Percentiles rank a stretch among this genome's conserved stretches.
phyloP scores from a whole-genome alignment of 352 stramenopile genomes.

The Phytophthora rubi region DNA sequence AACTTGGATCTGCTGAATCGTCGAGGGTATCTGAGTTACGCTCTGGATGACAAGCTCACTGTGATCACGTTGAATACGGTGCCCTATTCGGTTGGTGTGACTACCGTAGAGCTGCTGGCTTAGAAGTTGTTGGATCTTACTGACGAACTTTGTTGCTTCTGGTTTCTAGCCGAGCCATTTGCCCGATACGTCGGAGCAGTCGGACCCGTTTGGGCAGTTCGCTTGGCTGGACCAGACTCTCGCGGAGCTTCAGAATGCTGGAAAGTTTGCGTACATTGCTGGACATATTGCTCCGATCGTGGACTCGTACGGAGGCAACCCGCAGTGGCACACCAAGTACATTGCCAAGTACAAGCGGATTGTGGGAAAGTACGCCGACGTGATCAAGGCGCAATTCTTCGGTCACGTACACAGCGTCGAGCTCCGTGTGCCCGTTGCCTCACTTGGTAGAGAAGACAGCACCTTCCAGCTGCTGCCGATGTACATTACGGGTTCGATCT shows the following conservation, averaged over 20 bases:
- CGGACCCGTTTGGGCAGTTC: constrained; percentile 93
- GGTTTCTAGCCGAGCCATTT: constrained; percentile 67
- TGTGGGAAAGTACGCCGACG: constrained; percentile 65
- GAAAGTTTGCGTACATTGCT: constrained; percentile 85
- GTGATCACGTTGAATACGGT: constrained; percentile 88
- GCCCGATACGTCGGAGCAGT: constrained; percentile 66
- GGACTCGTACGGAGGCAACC: constrained; percentile 88
- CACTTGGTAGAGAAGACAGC: constrained; percentile 30
- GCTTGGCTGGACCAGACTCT: constrained; percentile 88
- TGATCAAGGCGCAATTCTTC: constrained; percentile 92
- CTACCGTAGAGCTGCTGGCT: no score
- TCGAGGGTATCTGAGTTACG: constrained; percentile 71
- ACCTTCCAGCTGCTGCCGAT: constrained; percentile 67
- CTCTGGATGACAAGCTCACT: constrained; percentile 65
- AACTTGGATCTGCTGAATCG: constrained; percentile 72
- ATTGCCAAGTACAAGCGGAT: constrained; percentile 86
- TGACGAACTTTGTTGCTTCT: constrained; percentile 6
- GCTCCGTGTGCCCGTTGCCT: constrained; percentile 73
- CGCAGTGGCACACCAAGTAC: constrained; percentile 91
- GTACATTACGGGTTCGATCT: constrained; percentile 87
- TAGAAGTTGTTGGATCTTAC: constrained; percentile 2
- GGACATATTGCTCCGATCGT: constrained; percentile 93
- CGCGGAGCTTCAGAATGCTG: constrained; percentile 43
- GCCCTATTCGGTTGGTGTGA: constrained; percentile 71
- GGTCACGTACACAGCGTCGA: constrained; percentile 94